Conservation (phyloP, 192 early-diverging fungal genomes). For the Backusella australiensis region DNA sequence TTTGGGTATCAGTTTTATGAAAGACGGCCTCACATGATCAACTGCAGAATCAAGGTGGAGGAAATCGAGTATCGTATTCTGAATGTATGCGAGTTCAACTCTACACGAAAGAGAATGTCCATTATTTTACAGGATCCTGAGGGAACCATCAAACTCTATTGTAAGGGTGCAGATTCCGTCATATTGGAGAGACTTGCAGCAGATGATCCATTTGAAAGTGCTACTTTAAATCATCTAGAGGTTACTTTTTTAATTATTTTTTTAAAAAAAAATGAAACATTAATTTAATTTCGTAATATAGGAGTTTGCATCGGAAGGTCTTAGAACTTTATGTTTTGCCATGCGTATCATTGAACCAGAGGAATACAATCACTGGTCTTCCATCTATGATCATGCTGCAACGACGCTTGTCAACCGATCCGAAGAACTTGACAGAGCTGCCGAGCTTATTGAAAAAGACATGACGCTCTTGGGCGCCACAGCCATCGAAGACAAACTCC, state of each 20-base stretch:
- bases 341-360: conserved; percentile 77
- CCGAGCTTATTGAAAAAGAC: conserved; percentile 90
- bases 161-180: conserved; percentile 95
- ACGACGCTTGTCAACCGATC: conserved; percentile 81
- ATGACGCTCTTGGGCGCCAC: conserved; percentile 87
- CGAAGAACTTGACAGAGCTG: conserved; percentile 77
- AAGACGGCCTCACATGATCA: conserved; percentile 55
- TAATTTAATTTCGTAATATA: not conserved
- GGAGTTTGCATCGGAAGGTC: conserved; percentile 84
- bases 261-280: too few species aligned
- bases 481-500: conserved; percentile 95
- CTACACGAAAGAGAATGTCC: conserved; percentile 94
- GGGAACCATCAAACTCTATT: conserved; percentile 82
- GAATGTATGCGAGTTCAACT: conserved; percentile 95
- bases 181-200: conserved; percentile 79
- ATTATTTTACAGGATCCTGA: conserved; percentile 80
- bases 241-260: not conserved
- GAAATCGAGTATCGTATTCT: conserved; percentile 80
- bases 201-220: conserved; percentile 64
- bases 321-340: conserved; percentile 90
- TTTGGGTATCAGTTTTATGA: conserved; percentile 67
- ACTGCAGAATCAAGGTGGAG: conserved; percentile 38
- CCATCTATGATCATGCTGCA: conserved; percentile 73
- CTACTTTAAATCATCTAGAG: conserved; percentile 75
- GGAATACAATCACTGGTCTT: conserved; percentile 80